These are phyloP conservation scores for Lactarius sp. DNA, from an alignment of 768 basidiomycete genomes.

Conservation along the genomic window DNA sequence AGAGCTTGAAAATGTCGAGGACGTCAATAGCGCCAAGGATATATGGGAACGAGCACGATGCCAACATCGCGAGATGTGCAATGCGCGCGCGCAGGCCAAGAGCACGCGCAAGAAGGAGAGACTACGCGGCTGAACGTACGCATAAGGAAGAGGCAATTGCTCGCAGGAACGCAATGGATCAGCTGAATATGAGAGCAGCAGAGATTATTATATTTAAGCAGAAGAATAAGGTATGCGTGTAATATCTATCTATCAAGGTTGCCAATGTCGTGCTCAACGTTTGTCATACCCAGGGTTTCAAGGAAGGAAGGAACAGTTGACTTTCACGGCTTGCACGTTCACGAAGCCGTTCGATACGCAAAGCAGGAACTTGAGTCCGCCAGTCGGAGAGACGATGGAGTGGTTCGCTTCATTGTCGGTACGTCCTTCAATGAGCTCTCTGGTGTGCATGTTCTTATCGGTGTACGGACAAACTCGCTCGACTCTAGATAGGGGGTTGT, in stretches of 20 bases:
- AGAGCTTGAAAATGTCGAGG: neutral
- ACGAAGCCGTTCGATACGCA: neutral
- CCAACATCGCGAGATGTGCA: neutral
- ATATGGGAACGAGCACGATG: constrained; percentile 3
- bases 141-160: neutral
- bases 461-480: neutral
- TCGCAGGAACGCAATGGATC: neutral
- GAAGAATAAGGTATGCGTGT: constrained; percentile 9
- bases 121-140: neutral
- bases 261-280: neutral
- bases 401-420: constrained; percentile 20
- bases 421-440: neutral
- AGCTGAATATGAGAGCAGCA: neutral
- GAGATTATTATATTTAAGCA: neutral
- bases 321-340: constrained; percentile 9
- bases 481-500: constrained; percentile 2
- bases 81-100: constrained; percentile 1
- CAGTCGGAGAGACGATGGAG: neutral
- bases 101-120: neutral
- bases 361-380: neutral
- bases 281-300: neutral
- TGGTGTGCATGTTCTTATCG: neutral
- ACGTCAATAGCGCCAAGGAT: neutral
- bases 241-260: neutral
- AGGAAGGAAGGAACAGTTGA: neutral